phyloP scores from a whole-genome alignment of 345 rosid genomes.

The Linum usitatissimum region DNA sequence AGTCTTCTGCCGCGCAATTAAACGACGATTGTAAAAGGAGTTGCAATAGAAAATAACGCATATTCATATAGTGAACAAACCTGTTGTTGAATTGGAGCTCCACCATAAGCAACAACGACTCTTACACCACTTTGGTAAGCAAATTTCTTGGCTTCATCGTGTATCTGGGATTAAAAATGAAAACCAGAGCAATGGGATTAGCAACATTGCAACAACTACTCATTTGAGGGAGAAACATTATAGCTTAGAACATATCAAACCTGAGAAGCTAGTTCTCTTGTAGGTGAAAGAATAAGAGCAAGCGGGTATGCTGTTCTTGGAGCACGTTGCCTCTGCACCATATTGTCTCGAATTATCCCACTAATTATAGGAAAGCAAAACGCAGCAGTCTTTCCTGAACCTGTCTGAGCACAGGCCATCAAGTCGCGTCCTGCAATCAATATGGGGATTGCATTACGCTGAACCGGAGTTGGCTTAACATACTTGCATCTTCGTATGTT shows the following conservation, averaged over 20 bases:
- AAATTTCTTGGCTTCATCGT: conserved; percentile 92
- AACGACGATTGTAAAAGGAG: conserved; percentile 2
- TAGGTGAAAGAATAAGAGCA: conserved; percentile 94
- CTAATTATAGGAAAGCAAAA: conserved; percentile 93
- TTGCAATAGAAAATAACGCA: not conserved
- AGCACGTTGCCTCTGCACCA: conserved; percentile 70
- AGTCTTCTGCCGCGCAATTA: not conserved
- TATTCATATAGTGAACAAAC: conserved; percentile 19
- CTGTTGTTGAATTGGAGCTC: conserved; percentile 90
- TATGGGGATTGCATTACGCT: conserved; percentile 25
- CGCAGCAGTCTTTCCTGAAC: conserved; percentile 98
- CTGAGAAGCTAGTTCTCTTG: conserved; percentile 95
- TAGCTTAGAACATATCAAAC: conserved; percentile 25
- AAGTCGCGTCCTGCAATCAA: conserved; percentile 18
- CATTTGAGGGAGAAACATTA: not conserved
- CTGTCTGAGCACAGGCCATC: conserved; percentile 85
- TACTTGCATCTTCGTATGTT: conserved; percentile 27
- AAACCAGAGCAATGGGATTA: not conserved
- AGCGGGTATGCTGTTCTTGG: conserved; percentile 77
- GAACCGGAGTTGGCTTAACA: conserved; percentile 27
- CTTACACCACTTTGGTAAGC: conserved; percentile 95
- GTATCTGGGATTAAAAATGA: conserved; percentile 52
- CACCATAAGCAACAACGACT: conserved; percentile 97
- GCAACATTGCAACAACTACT: not conserved
- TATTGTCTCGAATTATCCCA: conserved; percentile 47